These are phyloP conservation scores for Lactarius sanguifluus DNA, from an alignment of 768 basidiomycete species.

Conservation along the genomic window DNA sequence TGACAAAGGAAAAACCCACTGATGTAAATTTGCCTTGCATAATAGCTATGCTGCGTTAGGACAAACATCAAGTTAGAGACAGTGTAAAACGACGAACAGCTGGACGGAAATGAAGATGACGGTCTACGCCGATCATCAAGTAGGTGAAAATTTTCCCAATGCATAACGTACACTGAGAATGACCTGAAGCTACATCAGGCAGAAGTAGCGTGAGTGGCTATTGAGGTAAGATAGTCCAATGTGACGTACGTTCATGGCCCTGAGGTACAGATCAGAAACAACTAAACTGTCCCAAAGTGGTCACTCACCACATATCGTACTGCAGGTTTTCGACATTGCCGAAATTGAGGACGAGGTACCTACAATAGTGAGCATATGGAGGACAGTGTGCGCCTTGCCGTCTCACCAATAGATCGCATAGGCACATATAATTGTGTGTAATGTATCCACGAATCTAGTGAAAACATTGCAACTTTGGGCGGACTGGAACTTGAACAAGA, in stretches of 20 bases:
- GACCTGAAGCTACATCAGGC: background rate
- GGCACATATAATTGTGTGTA: slow-evolving; percentile 46
- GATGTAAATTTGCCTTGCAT: slow-evolving; percentile 12
- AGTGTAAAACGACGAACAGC: background rate
- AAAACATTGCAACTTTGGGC: background rate
- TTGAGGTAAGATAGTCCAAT: slow-evolving; percentile 28
- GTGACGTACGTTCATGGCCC: slow-evolving; percentile 31
- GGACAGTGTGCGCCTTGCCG: background rate
- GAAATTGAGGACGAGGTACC: slow-evolving; percentile 50
- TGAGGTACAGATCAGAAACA: slow-evolving; percentile 3
- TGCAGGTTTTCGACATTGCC: slow-evolving; percentile 39
- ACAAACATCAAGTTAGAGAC: background rate
- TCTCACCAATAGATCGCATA: slow-evolving; percentile 48
- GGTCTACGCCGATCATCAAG: background rate
- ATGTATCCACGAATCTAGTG: slow-evolving; percentile 43
- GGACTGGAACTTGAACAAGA: no score
- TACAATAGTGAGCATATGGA: slow-evolving; percentile 26
- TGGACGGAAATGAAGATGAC: background rate
- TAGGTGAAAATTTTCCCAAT: background rate
- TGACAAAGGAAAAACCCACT: background rate
- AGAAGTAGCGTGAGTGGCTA: background rate
- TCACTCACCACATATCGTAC: slow-evolving; percentile 43
- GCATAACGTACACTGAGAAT: background rate
- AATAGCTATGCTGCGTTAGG: slow-evolving; percentile 4
- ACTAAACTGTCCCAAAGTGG: background rate